Conservation (phyloP, 805 yeast species). For the Wickerhamiella occidentalis region DNA sequence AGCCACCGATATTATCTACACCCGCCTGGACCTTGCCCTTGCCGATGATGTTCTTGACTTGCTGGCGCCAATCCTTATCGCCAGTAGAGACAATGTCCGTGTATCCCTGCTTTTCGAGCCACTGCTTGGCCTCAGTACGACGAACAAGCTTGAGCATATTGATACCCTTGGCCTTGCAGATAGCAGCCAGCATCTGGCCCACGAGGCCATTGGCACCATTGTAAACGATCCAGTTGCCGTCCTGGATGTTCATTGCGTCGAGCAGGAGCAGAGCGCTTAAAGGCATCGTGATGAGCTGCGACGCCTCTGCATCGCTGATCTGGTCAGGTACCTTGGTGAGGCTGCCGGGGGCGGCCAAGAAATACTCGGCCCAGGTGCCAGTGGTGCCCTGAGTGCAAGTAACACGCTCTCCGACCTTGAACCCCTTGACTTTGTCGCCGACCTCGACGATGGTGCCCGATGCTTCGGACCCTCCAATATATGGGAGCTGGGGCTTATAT, state of each 20-base stretch:
- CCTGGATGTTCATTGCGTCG: conserved; percentile 5
- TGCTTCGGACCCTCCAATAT: conserved; percentile 8
- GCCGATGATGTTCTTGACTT: conserved; percentile 4
- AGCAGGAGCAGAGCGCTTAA: conserved; percentile 9
- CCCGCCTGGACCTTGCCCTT: conserved; percentile 3
- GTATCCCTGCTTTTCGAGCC: conserved; percentile 5
- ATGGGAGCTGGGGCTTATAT: conserved; percentile 8
- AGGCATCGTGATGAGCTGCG: conserved; percentile 11
- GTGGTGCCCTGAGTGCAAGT: conserved; percentile 31
- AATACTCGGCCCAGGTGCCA: conserved; percentile 13
- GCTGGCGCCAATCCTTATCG: conserved; percentile 10
- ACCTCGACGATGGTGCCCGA: conserved; percentile 6
- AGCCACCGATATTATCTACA: conserved; percentile 12
- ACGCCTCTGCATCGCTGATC: conserved; percentile 2
- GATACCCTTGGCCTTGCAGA: conserved; percentile 9
- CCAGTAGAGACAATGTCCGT: neutral
- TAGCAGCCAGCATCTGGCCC: conserved; percentile 8
- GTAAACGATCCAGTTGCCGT: conserved; percentile 6
- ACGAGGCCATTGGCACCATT: conserved; percentile 12
- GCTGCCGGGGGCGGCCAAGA: neutral
- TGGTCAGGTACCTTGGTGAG: neutral
- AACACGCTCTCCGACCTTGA: conserved; percentile 8
- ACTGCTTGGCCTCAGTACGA: conserved; percentile 6
- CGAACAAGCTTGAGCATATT: conserved; percentile 12
- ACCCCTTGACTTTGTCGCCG: conserved; percentile 8